Evolutionary conservation across 2,329 filamentous ascomycete genomes (phyloP).

Genomic region (Stagonosporopsis tanaceti): DNA sequence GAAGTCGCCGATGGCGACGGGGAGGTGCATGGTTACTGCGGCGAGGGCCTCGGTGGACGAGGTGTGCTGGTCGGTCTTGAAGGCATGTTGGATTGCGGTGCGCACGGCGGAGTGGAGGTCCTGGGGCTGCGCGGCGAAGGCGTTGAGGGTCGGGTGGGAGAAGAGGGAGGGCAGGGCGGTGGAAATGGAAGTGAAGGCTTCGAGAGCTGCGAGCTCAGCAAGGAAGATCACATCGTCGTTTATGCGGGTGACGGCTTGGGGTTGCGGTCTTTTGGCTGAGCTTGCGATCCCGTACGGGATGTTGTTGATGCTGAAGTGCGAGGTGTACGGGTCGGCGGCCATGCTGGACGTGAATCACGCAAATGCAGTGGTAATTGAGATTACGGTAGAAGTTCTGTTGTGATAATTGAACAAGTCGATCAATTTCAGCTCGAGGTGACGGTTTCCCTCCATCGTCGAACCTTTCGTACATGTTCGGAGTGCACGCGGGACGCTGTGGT

Average conservation of each 20-base stretch:
- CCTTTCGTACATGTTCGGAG: neutral
- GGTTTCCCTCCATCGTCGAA: too few species aligned
- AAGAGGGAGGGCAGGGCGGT: slow-evolving; percentile 38
- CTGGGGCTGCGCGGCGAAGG: slow-evolving; percentile 58
- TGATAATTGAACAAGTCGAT: too few species aligned
- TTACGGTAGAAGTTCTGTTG: too few species aligned
- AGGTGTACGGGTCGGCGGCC: slow-evolving; percentile 31
- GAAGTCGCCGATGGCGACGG: slow-evolving; percentile 64
- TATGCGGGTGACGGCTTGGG: slow-evolving; percentile 61
- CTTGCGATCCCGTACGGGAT: slow-evolving; percentile 44
- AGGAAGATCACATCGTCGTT: slow-evolving; percentile 63
- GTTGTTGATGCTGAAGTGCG: slow-evolving; percentile 44
- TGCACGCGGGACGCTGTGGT: neutral
- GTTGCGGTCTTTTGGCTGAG: slow-evolving; percentile 33
- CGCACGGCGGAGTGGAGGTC: slow-evolving; percentile 52
- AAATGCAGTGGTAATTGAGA: neutral
- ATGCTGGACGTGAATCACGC: slow-evolving; percentile 5
- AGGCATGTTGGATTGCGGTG: slow-evolving; percentile 49
- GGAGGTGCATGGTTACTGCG: slow-evolving; percentile 61
- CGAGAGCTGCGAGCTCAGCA: slow-evolving; percentile 49
- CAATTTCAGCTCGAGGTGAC: too few species aligned
- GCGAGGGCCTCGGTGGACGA: slow-evolving; percentile 43
- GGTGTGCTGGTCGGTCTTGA: slow-evolving; percentile 32
- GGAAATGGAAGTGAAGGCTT: slow-evolving; percentile 36
- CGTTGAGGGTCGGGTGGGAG: slow-evolving; percentile 53